Evolutionary conservation across 2,329 filamentous ascomycete species (phyloP).

Genomic region (Lecanicillium sp.): DNA sequence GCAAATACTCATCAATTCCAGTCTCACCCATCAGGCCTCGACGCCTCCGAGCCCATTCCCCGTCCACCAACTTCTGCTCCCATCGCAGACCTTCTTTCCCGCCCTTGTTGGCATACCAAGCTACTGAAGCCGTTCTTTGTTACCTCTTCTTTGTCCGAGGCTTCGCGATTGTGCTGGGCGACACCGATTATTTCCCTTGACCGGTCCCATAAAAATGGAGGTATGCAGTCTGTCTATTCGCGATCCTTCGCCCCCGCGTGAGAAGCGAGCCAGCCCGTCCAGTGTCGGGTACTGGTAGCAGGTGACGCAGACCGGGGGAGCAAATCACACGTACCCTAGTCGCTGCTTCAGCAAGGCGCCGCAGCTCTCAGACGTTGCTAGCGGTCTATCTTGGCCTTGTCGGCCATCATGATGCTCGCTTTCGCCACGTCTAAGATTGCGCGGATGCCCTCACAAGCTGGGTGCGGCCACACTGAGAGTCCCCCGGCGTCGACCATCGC

Average conservation of each 20-base stretch:
- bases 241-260: neutral
- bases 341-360: neutral
- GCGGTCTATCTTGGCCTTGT: too few relatives aligned
- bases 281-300: neutral
- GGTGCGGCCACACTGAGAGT: neutral
- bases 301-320: slow-evolving; percentile 10
- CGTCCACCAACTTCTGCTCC: too few relatives aligned
- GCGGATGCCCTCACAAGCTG: neutral
- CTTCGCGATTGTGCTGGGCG: neutral
- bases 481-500: slow-evolving; percentile 1
- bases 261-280: slow-evolving; percentile 2
- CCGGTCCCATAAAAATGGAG: slow-evolving; percentile 12
- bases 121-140: slow-evolving; percentile 15
- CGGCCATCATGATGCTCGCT: too few relatives aligned
- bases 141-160: slow-evolving; percentile 3
- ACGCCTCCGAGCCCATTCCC: too few relatives aligned
- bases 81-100: slow-evolving; percentile 6
- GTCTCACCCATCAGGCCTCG: too few relatives aligned
- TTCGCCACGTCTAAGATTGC: neutral
- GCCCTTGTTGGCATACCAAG: slow-evolving; percentile 15
- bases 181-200: slow-evolving; percentile 3
- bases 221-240: slow-evolving; percentile 7
- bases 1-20: neutral
- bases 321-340: slow-evolving; percentile 12
- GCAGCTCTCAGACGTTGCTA: neutral